phyloP scores from a whole-genome alignment of 306 rosid species.

The Gastrolobium bilobum region DNA sequence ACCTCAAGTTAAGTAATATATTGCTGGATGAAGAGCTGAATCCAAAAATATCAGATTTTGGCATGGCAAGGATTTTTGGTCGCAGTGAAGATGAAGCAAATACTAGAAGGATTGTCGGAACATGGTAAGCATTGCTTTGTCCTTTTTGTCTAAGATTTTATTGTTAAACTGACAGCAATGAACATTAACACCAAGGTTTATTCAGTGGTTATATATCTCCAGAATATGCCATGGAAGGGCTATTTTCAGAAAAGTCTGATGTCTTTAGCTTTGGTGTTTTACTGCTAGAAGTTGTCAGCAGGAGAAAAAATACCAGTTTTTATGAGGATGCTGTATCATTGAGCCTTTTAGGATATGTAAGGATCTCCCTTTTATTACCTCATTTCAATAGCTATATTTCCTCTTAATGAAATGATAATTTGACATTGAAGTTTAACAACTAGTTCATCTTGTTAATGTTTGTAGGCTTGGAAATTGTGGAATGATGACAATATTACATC shows the following conservation, averaged over 20 bases:
- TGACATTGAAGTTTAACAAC: too few relatives aligned
- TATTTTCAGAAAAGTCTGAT: constrained; percentile 47
- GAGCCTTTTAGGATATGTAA: constrained; percentile 38
- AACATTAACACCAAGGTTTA: neutral
- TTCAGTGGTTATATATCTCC: constrained; percentile 50
- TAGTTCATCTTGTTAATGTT: too few relatives aligned
- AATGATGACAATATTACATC: neutral
- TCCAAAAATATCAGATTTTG: constrained; percentile 49
- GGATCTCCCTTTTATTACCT: neutral
- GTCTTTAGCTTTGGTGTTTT: constrained; percentile 48
- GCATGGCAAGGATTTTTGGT: constrained; percentile 39
- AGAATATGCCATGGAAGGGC: constrained; percentile 34
- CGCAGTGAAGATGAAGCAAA: constrained; percentile 1
- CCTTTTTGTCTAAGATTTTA: neutral
- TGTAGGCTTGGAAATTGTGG: constrained; percentile 46
- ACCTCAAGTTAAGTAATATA: constrained; percentile 39
- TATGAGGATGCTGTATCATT: neutral
- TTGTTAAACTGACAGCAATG: neutral
- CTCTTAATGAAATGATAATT: too few relatives aligned
- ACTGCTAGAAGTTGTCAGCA: constrained; percentile 13
- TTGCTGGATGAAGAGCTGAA: constrained; percentile 34
- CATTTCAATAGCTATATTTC: too few relatives aligned
- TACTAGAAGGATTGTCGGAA: constrained; percentile 49
- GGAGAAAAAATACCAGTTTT: constrained; percentile 35
- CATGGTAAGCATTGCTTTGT: constrained; percentile 33